Evolutionary conservation across 306 rosid species (phyloP).

Genomic region (Vigna hirtella): DNA sequence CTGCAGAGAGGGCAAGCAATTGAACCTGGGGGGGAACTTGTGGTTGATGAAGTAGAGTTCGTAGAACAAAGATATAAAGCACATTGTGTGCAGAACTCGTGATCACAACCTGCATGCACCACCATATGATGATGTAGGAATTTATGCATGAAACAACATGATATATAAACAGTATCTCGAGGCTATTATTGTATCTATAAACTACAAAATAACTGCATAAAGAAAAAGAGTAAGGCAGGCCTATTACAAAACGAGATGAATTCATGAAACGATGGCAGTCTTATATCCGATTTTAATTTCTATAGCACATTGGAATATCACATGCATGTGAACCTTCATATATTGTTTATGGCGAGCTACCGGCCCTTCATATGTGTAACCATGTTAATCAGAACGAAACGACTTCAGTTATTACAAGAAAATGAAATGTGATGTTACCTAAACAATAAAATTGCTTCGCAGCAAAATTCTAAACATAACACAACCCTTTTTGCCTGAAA

Average conservation of each 20-base stretch:
- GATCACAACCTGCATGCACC: conserved; percentile 81
- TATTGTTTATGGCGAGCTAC: neutral
- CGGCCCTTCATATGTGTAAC: neutral
- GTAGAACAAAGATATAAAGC: conserved; percentile 94
- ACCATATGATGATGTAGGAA: conserved; percentile 1
- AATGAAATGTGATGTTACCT: neutral
- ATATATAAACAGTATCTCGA: conserved; percentile 10
- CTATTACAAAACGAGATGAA: neutral
- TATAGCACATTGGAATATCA: neutral
- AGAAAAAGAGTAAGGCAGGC: neutral
- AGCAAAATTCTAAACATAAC: neutral
- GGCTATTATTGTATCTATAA: neutral
- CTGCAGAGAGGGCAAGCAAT: conserved; percentile 95
- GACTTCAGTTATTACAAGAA: conserved; percentile 11
- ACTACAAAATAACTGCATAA: neutral
- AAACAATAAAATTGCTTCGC: neutral
- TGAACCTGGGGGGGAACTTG: conserved; percentile 78
- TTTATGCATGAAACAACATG: neutral
- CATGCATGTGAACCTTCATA: neutral
- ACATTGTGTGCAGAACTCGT: conserved; percentile 92
- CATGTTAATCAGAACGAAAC: conserved; percentile 23
- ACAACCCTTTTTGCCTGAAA: neutral
- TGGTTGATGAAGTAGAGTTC: conserved; percentile 52
- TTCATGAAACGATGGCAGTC: neutral
- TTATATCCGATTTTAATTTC: neutral